A percentile compares a stretch with the other conserved stretches of the same genome.
Conservation (phyloP, 805 yeast species). For the Candida maesae region DNA sequence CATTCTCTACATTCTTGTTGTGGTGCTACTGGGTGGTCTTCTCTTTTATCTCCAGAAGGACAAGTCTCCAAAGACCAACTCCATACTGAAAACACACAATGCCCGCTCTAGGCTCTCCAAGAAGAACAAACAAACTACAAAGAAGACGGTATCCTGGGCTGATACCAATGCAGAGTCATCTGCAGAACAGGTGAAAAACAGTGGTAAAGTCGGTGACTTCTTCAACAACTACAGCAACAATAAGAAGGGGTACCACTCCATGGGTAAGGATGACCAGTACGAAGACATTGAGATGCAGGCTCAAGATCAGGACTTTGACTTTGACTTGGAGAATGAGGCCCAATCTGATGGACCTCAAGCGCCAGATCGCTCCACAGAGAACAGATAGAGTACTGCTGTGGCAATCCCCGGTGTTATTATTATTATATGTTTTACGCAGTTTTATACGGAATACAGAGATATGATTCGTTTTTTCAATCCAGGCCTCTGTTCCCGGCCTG, state of each 20-base stretch:
- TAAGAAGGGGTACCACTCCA: slow-evolving; percentile 16
- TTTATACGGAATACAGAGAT: not conserved
- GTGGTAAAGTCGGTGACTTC: slow-evolving; percentile 18
- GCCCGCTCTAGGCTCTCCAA: slow-evolving; percentile 4
- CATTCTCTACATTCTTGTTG: slow-evolving; percentile 19
- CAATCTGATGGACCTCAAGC: not conserved
- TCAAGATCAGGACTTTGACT: slow-evolving; percentile 20
- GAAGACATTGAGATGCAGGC: slow-evolving; percentile 23
- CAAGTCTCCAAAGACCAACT: slow-evolving; percentile 15
- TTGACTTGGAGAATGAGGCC: slow-evolving; percentile 19
- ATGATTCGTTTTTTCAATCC: no score
- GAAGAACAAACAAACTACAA: slow-evolving; percentile 9
- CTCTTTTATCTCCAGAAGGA: slow-evolving; percentile 19
- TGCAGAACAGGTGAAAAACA: slow-evolving; percentile 4
- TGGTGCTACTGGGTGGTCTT: slow-evolving; percentile 19
- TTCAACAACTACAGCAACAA: slow-evolving; percentile 17
- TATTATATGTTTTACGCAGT: not conserved
- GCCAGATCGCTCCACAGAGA: not conserved
- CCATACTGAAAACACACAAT: slow-evolving; percentile 20
- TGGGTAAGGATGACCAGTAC: slow-evolving; percentile 9
- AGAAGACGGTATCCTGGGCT: slow-evolving; percentile 37
- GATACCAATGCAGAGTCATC: slow-evolving; percentile 28
- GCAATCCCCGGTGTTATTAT: no score
- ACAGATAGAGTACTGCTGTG: no score
- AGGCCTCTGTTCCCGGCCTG: no score